These are phyloP conservation scores for Agrocybe chaxingu DNA, from an alignment of 768 basidiomycete genomes.

Conservation along the genomic window DNA sequence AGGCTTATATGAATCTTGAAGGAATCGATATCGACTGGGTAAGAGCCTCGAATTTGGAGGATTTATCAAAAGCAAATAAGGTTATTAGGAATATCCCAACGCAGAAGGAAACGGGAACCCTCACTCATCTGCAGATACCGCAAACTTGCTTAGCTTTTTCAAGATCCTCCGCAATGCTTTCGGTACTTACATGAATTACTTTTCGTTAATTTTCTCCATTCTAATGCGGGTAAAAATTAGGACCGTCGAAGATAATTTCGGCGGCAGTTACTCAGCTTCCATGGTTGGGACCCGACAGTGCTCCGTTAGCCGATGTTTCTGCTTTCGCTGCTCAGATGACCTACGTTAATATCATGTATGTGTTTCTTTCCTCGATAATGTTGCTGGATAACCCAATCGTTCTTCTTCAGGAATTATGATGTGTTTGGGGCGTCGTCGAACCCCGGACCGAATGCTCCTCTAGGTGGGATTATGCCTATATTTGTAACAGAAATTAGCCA, in stretches of 20 bases:
- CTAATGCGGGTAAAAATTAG: constrained; percentile 15
- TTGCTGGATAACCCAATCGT: constrained; percentile 16
- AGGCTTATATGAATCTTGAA: constrained; percentile 23
- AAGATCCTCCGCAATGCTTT: constrained; percentile 50
- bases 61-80: not conserved
- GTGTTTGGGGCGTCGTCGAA: constrained; percentile 57
- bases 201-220: not conserved
- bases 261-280: constrained; percentile 67
- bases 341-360: constrained; percentile 64
- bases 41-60: not conserved
- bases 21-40: constrained; percentile 59
- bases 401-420: constrained; percentile 64
- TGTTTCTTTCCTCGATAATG: not conserved
- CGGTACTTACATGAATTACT: constrained; percentile 24
- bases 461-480: constrained; percentile 28
- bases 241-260: constrained; percentile 62
- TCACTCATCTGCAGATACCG: constrained; percentile 52
- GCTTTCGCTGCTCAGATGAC: constrained; percentile 62
- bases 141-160: constrained; percentile 60
- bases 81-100: constrained; percentile 64
- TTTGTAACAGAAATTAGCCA: not conserved
- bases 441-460: constrained; percentile 77
- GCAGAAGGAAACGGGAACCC: constrained; percentile 57
- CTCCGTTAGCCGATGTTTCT: constrained; percentile 60
- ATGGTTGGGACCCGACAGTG: constrained; percentile 59